Percentiles rank a stretch among this genome's conserved stretches.
phyloP scores from a whole-genome alignment of 2,329 filamentous ascomycete genomes.

The Colletotrichum sp. region DNA sequence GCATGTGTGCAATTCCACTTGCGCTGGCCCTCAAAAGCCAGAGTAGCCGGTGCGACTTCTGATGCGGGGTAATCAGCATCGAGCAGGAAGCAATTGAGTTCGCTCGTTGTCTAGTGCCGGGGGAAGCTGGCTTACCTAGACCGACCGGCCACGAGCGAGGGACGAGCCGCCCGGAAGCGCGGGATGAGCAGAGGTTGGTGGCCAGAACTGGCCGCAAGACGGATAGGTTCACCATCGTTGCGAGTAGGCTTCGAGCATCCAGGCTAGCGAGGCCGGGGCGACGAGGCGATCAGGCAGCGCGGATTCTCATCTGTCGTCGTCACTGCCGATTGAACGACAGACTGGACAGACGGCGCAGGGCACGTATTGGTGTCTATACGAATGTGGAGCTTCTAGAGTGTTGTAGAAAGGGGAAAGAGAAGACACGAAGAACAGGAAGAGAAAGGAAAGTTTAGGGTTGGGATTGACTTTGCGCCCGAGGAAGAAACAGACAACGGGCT shows the following conservation, averaged over 20 bases:
- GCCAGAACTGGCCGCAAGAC: constrained; percentile 18
- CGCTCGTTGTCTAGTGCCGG: background rate
- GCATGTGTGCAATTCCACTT: constrained; percentile 46
- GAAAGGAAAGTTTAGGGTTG: background rate
- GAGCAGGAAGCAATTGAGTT: background rate
- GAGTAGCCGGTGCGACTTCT: background rate
- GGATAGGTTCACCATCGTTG: constrained; percentile 13
- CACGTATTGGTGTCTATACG: background rate
- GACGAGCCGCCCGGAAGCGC: constrained; percentile 4
- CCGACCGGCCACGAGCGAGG: background rate
- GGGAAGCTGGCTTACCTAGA: constrained; percentile 3
- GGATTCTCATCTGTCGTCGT: constrained; percentile 6
- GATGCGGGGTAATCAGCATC: background rate
- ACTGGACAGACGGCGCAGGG: background rate
- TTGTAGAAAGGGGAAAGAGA: background rate
- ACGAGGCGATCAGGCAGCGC: background rate
- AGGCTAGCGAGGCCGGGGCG: constrained; percentile 12
- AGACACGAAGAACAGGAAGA: background rate
- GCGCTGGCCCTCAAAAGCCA: constrained; percentile 3
- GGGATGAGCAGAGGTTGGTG: constrained; percentile 3
- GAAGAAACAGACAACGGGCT: background rate
- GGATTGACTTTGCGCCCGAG: constrained; percentile 18
- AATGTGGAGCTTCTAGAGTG: background rate
- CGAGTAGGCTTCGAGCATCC: constrained; percentile 2
- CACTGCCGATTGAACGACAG: background rate